Conservation (phyloP, 345 rosid species). For the Reutealis trisperma region DNA sequence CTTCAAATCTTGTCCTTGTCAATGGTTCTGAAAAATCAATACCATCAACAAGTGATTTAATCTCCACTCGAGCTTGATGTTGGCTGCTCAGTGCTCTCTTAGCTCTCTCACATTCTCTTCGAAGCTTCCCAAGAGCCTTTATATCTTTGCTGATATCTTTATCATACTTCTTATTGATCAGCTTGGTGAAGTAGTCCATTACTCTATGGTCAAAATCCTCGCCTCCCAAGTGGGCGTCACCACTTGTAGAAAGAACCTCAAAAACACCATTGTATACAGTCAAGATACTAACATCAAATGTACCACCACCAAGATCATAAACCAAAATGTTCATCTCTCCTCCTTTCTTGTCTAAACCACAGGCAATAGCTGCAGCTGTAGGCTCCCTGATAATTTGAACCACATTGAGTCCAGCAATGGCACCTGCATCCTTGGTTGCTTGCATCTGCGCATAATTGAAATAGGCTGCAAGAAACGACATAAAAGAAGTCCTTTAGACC, state of each 20-base stretch:
- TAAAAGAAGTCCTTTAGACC: background rate
- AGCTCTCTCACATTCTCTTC: constrained; percentile 58
- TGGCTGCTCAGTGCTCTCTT: constrained; percentile 55
- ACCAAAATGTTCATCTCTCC: constrained; percentile 48
- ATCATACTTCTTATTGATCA: constrained; percentile 47
- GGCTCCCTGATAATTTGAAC: constrained; percentile 60
- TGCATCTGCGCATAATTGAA: constrained; percentile 48
- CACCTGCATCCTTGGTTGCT: constrained; percentile 40
- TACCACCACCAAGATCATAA: constrained; percentile 61
- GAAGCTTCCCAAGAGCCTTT: constrained; percentile 50
- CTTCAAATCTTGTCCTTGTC: constrained; percentile 55
- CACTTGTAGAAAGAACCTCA: constrained; percentile 54
- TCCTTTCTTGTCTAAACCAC: constrained; percentile 52
- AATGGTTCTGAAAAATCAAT: constrained; percentile 57
- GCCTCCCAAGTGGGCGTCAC: constrained; percentile 57
- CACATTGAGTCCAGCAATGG: constrained; percentile 45
- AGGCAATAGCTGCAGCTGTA: constrained; percentile 59
- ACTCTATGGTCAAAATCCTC: constrained; percentile 60
- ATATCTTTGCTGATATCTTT: constrained; percentile 49
- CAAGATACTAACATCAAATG: constrained; percentile 55
- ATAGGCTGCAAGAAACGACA: constrained; percentile 28
- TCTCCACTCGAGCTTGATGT: constrained; percentile 51
- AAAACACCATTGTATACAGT: constrained; percentile 54
- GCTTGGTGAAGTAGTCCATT: constrained; percentile 54
- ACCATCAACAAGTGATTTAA: constrained; percentile 54